A percentile compares a stretch with the other conserved stretches of the same genome.
Conservation (phyloP, 306 rosid genomes). For the Gastrolobium bilobum region DNA sequence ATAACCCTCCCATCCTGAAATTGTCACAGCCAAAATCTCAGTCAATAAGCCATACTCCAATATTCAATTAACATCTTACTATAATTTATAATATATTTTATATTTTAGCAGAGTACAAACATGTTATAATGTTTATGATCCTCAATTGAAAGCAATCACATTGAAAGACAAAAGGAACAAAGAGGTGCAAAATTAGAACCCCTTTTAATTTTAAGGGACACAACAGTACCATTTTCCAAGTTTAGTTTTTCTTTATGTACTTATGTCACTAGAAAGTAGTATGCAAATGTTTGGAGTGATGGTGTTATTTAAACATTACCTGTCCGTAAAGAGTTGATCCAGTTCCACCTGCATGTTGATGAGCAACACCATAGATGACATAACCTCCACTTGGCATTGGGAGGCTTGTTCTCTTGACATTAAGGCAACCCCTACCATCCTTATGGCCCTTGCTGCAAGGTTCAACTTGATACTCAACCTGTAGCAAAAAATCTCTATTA, state of each 20-base stretch:
- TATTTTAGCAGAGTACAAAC: background rate
- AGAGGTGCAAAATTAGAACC: background rate
- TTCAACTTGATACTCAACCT: conserved; percentile 72
- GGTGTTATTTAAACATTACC: conserved; percentile 47
- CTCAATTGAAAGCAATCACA: background rate
- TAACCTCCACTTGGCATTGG: conserved; percentile 65
- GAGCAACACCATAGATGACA: conserved; percentile 76
- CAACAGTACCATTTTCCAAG: conserved; percentile 15
- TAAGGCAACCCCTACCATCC: conserved; percentile 46
- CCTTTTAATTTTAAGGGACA: background rate
- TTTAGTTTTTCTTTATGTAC: background rate
- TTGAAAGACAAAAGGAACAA: background rate
- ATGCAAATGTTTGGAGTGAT: background rate
- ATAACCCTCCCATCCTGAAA: conserved; percentile 74
- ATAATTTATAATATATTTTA: background rate
- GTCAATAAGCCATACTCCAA: background rate
- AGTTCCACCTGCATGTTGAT: conserved; percentile 73
- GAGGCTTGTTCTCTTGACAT: conserved; percentile 52
- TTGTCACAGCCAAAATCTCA: conserved; percentile 3
- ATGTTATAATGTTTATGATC: background rate
- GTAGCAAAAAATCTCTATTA: conserved; percentile 12
- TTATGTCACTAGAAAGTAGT: background rate
- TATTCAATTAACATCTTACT: background rate
- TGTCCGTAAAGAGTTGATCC: conserved; percentile 71
- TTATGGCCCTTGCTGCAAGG: conserved; percentile 52